Percentiles rank a stretch among this genome's conserved stretches.
Evolutionary conservation across 805 yeast species (phyloP).

Genomic region (Saturnispora hagleri): DNA sequence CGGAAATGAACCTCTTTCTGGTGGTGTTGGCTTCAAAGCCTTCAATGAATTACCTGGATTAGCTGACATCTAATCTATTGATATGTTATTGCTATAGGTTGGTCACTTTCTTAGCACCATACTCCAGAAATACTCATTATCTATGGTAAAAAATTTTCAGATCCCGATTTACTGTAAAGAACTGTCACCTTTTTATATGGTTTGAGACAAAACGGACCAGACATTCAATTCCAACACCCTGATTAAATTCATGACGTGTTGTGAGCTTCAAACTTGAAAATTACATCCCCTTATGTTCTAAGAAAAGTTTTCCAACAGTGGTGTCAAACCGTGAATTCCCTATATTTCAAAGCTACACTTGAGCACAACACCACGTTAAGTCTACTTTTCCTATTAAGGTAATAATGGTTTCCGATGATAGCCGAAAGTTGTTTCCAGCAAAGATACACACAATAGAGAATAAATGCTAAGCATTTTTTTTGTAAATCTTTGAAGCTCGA

Average conservation of each 20-base stretch:
- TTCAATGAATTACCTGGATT: constrained; percentile 39
- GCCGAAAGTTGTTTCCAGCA: neutral
- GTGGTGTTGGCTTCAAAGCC: constrained; percentile 76
- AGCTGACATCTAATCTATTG: constrained; percentile 26
- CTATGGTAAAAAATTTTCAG: neutral
- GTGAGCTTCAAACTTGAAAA: neutral
- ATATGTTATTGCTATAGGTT: neutral
- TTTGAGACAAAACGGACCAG: neutral
- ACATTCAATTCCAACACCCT: too few species aligned
- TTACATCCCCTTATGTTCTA: too few species aligned
- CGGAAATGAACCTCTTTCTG: constrained; percentile 95
- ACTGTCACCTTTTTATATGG: too few species aligned
- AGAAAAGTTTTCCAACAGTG: too few species aligned
- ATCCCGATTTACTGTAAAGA: neutral
- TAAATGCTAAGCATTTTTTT: neutral
- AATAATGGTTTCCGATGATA: neutral
- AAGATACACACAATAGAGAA: neutral
- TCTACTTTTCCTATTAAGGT: neutral
- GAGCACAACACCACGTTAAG: neutral
- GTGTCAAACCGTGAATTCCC: neutral
- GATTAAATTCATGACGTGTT: too few species aligned
- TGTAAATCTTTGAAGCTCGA: neutral
- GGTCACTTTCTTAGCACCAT: neutral
- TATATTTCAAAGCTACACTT: neutral
- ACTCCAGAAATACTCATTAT: neutral